Evolutionary conservation across 73 alveolate genomes (phyloP).

Genomic region (Durusdinium trenchii): DNA sequence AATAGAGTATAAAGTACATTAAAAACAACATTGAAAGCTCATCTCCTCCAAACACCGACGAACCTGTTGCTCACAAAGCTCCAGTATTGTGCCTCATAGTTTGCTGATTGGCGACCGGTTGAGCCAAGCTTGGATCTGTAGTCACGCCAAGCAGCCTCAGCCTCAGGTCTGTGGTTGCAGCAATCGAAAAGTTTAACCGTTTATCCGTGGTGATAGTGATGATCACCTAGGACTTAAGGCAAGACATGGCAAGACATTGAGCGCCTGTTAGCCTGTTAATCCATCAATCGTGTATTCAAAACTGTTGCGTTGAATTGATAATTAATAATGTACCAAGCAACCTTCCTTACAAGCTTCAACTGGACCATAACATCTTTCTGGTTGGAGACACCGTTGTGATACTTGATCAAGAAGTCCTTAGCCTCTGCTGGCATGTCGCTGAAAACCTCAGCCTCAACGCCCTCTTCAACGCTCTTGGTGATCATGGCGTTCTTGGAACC

Average conservation of each 20-base stretch:
- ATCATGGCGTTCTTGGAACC: neutral
- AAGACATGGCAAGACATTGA: neutral
- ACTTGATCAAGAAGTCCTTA: slow-evolving; percentile 13
- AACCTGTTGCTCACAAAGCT: neutral
- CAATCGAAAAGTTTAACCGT: neutral
- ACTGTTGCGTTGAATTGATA: too few species aligned
- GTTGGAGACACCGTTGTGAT: neutral
- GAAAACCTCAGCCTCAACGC: slow-evolving; percentile 14
- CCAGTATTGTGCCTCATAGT: slow-evolving; percentile 17
- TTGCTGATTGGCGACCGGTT: neutral
- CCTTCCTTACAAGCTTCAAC: slow-evolving; percentile 20
- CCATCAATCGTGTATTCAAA: too few species aligned
- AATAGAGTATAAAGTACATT: too few species aligned
- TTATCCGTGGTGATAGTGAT: neutral
- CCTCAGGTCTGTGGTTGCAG: neutral
- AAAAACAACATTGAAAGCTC: too few species aligned
- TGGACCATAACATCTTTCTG: neutral
- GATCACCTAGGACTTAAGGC: neutral
- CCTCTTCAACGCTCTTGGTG: neutral
- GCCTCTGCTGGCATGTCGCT: neutral
- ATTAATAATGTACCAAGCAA: too few species aligned
- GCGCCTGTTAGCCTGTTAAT: neutral
- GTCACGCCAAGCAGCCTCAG: slow-evolving; percentile 29
- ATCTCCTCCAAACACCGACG: slow-evolving; percentile 27
- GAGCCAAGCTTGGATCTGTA: neutral